Conservation (phyloP, 129 eudicot species). For the Arctium minus region DNA sequence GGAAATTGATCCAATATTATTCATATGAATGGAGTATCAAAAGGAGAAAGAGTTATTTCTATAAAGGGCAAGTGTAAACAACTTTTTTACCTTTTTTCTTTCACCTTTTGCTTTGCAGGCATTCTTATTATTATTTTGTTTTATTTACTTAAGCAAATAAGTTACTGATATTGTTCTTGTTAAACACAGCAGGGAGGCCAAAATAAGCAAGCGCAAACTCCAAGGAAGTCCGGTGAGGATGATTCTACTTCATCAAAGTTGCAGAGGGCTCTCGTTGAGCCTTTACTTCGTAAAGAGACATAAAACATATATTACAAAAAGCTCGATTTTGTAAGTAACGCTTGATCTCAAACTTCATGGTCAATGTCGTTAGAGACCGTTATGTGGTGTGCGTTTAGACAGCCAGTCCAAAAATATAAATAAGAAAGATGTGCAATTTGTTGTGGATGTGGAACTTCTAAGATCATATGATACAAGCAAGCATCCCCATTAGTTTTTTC, state of each 20-base stretch:
- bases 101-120: background rate
- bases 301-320: slow-evolving; percentile 3
- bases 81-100: too few species aligned
- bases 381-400: background rate
- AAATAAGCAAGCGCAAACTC: slow-evolving; percentile 49
- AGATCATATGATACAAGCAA: background rate
- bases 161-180: background rate
- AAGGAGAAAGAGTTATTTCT: background rate
- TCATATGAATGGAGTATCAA: background rate
- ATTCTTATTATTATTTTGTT: background rate
- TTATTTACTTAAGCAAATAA: background rate
- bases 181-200: slow-evolving; percentile 62
- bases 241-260: slow-evolving; percentile 39
- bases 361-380: background rate
- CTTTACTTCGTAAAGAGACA: slow-evolving; percentile 39
- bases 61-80: background rate
- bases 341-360: background rate
- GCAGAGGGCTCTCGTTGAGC: slow-evolving; percentile 46
- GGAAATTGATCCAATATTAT: background rate
- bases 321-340: background rate
- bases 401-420: slow-evolving; percentile 13
- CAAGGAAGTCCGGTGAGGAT: slow-evolving; percentile 53
- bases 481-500: slow-evolving; percentile 5
- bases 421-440: slow-evolving; percentile 15
- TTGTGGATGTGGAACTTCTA: background rate